These are phyloP conservation scores for Neofusicoccum sp. DNA, from an alignment of 2,329 filamentous ascomycete genomes.

Conservation along the genomic window DNA sequence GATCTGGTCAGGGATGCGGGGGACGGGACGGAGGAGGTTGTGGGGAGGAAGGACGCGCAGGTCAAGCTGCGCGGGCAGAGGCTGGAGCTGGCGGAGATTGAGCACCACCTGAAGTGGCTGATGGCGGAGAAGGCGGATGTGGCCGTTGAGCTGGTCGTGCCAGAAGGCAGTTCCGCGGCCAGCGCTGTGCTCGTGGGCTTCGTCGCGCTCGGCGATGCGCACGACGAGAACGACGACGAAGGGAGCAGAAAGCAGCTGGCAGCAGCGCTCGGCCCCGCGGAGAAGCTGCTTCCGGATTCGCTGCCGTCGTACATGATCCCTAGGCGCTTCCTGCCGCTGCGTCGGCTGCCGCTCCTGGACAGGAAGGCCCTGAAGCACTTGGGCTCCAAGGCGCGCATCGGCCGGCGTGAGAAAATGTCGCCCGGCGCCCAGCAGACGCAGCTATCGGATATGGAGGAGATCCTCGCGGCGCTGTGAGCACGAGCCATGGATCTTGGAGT, in stretches of 20 bases:
- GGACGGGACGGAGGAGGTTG: constrained; percentile 37
- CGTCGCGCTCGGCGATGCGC: neutral
- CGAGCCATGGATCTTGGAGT: constrained; percentile 19
- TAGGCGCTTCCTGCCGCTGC: constrained; percentile 40
- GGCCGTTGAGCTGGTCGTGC: constrained; percentile 25
- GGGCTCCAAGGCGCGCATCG: neutral
- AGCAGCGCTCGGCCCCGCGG: neutral
- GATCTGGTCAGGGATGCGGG: constrained; percentile 32
- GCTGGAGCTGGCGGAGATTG: constrained; percentile 6
- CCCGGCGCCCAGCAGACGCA: constrained; percentile 27
- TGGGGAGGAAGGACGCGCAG: constrained; percentile 36
- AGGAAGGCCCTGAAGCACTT: constrained; percentile 3
- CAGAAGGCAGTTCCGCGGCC: constrained; percentile 35
- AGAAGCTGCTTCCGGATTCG: constrained; percentile 15
- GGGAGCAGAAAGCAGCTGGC: neutral
- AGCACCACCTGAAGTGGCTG: constrained; percentile 31
- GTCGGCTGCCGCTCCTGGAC: constrained; percentile 38
- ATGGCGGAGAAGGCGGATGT: constrained; percentile 25
- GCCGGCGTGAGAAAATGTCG: too few relatives aligned
- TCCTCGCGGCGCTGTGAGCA: constrained; percentile 30
- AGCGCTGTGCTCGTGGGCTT: neutral
- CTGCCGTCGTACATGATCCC: constrained; percentile 46
- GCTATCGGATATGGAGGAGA: constrained; percentile 35
- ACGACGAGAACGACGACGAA: neutral
- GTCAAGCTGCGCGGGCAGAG: neutral